Percentiles rank a stretch among this genome's conserved stretches.
Conservation (phyloP, 1,284 basidiomycete genomes). For the Somion occarium region DNA sequence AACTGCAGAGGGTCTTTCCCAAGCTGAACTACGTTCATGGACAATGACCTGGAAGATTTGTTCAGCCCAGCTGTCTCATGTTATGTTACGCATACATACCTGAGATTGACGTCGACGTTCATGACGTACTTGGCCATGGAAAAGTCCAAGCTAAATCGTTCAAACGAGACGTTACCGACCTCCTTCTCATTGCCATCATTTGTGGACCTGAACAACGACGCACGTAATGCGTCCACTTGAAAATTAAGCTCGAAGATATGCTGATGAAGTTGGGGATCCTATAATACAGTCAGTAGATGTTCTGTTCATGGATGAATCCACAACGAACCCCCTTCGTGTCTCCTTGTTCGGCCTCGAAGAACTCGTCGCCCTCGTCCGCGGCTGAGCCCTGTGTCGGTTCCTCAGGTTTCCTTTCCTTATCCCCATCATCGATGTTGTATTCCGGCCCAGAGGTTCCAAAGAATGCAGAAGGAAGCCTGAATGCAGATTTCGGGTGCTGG, state of each 20-base stretch:
- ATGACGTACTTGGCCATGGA: conserved; percentile 82
- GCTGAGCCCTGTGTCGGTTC: conserved; percentile 17
- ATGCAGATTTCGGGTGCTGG: conserved; percentile 24
- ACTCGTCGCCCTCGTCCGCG: conserved; percentile 48
- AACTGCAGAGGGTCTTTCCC: conserved; percentile 60
- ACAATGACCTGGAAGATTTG: conserved; percentile 51
- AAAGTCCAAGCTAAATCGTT: conserved; percentile 77
- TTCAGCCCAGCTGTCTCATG: not conserved
- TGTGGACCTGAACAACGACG: conserved; percentile 72
- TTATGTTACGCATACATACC: conserved; percentile 38
- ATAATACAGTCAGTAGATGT: not conserved
- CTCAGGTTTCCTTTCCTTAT: conserved; percentile 44
- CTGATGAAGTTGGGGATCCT: conserved; percentile 68
- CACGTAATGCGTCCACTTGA: conserved; percentile 84
- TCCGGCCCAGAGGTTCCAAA: conserved; percentile 49
- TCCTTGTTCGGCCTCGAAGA: conserved; percentile 75
- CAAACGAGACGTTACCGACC: conserved; percentile 79
- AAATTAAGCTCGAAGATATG: conserved; percentile 89
- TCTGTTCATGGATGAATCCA: not conserved
- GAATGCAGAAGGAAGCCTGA: conserved; percentile 50
- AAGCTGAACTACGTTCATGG: conserved; percentile 68
- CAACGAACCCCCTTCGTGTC: conserved; percentile 47
- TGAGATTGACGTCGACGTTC: conserved; percentile 82
- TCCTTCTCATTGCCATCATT: conserved; percentile 59
- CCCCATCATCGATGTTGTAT: conserved; percentile 69